Conservation (phyloP, 2,329 filamentous ascomycete species). For the Dactylellina haptotyla region DNA sequence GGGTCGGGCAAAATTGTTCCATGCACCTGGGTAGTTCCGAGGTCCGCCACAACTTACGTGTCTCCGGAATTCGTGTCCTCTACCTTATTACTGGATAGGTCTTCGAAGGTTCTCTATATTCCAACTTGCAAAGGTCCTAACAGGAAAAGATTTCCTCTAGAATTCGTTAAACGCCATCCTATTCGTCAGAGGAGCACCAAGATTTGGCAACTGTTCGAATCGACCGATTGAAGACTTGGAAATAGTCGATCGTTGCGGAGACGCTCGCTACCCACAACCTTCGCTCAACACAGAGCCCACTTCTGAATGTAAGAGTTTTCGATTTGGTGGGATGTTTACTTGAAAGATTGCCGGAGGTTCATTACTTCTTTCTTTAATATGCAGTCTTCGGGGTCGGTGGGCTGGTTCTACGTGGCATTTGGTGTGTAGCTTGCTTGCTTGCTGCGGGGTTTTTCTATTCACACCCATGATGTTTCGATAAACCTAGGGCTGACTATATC, state of each 20-base stretch:
- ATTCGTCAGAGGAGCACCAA: neutral
- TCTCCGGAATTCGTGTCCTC: constrained; percentile 11
- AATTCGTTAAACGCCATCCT: neutral
- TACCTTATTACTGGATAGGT: neutral
- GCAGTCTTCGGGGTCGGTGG: neutral
- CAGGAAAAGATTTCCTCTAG: constrained; percentile 37
- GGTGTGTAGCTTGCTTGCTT: constrained; percentile 10
- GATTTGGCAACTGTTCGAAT: neutral
- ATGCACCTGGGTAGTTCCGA: constrained; percentile 15
- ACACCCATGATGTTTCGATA: neutral
- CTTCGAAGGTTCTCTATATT: constrained; percentile 13
- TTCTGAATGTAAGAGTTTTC: neutral
- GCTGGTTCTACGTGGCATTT: constrained; percentile 35
- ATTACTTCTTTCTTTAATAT: neutral
- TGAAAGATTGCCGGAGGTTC: neutral
- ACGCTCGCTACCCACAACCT: constrained; percentile 30
- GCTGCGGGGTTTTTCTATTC: constrained; percentile 34
- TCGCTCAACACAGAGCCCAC: constrained; percentile 26
- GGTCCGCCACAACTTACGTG: constrained; percentile 37
- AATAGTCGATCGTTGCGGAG: constrained; percentile 36
- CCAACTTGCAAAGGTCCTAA: constrained; percentile 3
- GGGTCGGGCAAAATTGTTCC: constrained; percentile 16
- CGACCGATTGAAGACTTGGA: constrained; percentile 12
- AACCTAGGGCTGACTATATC: constrained; percentile 3
- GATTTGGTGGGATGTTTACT: neutral